Evolutionary conservation across 495 filamentous ascomycete species (phyloP), one percentile per base, ranked within the genome.

Genomic region (Hyaloscypha finlandica): DNA sequence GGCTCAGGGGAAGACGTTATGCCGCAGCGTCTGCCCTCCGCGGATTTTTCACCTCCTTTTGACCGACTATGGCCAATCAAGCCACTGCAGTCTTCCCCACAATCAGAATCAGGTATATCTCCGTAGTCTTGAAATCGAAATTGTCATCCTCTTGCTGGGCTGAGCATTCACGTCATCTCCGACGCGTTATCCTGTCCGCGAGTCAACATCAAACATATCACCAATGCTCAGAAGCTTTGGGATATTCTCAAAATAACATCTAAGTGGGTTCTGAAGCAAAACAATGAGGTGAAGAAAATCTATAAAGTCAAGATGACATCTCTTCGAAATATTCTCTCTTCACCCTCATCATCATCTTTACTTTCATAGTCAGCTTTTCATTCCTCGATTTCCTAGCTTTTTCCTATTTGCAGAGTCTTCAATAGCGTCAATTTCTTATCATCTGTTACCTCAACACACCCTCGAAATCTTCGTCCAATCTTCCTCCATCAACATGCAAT

Each of bases 311-410:
- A 53, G 61, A 31, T 63, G 30, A 54, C 55, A 12, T 63, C 48
- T 35, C 32, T 51, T 22, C 8, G 30, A 31, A 53, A 33, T 35
- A 16, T 58, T 66, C 48, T 66, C 55, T 66, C 64, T 19, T 66
- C 64, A 66, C 55, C 64, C 61, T 63, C 61, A 63, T 53, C 61
- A 54, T 59, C 64, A 59, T 66, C 39, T 45, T 31, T 35, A 66
- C 19, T 56, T 39, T 59, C 64, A 57, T 66, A 66, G 20, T 52
- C 55, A 59, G 55, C 55, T 52, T 59, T 65, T 37, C 54, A 3
- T 48, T 11, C 33, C n/a, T 30, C 22, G 25, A 35, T 56, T 20
- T 66, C 55, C 37, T 56, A 16, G 19, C 2, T 48, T 19, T 48
- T 48, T 48, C 16, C 42, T 48, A 14, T 12, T 48, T 3, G 42